Evolutionary conservation across 768 basidiomycete genomes (phyloP), one percentile per base, ranked within the genome.

Genomic region (Mrakia blollopis): DNA sequence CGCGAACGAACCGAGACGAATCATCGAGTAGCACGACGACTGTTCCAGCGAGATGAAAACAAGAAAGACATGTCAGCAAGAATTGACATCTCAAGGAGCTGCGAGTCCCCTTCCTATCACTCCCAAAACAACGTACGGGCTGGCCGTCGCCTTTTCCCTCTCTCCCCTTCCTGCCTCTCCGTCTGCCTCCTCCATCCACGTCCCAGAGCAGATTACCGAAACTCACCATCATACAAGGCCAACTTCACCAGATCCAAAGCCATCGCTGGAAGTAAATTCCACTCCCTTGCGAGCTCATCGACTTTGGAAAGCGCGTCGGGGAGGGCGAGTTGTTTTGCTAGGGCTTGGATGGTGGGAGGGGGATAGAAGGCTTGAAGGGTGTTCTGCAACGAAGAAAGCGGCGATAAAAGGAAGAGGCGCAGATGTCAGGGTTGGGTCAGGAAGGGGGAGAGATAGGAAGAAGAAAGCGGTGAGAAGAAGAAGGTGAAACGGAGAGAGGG

Each of bases 1-100:
- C 3, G 23, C 23, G 25, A 50, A 57, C 57, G 57, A 25, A 57
- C 57, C 57, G 23, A 28, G 57, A 37, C 4, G 65, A 68, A 23
- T 68, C 65, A 25, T 68, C 65, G 18, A 68, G 35, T 1, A 68
- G 65, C 5, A 68, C 65, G 65, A 68, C 65, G 18, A 68, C 65
- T 68, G 65, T 37, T 37, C 6, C n/a, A 65, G 9, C 35, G 23
- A 68, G 2, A 18, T 2, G 21, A 6, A 7, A n/a, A 7, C n/a
- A 13, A 39, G 65, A 37, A 9, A 0, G 35, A n/a, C 10, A 30
- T 18, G 35, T 30, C n/a, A 30, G 18, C 32, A 16, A n/a, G n/a
- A 32, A 32, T n/a, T 7, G 10, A 30, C 60, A 61, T 30, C 61
- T 4, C 61, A n/a, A 50, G 14, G 18, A n/a, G n/a, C n/a, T n/a